Evolutionary conservation across 2,329 filamentous ascomycete species (phyloP).

Genomic region (Lasiodiplodia sp.): DNA sequence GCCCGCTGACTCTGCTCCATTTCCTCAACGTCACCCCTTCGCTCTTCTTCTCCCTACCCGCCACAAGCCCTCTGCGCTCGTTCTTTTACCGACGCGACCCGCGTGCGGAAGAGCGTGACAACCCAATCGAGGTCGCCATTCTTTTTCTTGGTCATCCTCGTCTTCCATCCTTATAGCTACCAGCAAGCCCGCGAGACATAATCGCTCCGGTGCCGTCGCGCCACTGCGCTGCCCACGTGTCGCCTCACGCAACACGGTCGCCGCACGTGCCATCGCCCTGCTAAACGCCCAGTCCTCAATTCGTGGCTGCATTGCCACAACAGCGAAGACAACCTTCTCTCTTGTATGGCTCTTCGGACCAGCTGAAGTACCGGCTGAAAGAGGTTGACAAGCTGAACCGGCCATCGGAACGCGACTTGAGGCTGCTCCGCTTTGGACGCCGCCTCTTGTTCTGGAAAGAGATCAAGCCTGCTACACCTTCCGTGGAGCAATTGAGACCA

Average conservation of each 20-base stretch:
- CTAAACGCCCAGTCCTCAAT: background rate
- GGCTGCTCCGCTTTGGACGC: conserved; percentile 4
- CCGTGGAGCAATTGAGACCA: no score
- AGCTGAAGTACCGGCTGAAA: background rate
- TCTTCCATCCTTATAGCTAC: conserved; percentile 15
- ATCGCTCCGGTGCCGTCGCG: background rate
- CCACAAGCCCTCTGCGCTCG: conserved; percentile 3
- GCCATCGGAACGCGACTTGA: background rate
- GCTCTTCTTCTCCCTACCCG: background rate
- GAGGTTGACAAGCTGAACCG: background rate
- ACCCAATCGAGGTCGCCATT: conserved; percentile 22
- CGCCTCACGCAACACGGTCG: background rate
- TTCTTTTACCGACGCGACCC: background rate
- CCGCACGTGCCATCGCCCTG: background rate
- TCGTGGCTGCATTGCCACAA: no score
- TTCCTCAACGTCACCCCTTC: background rate
- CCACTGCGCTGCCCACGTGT: background rate
- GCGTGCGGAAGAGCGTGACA: background rate
- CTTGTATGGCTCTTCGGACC: background rate
- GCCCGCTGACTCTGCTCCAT: background rate
- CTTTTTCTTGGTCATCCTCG: conserved; percentile 27
- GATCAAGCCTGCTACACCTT: background rate
- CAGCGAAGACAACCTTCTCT: background rate
- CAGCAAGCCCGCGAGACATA: background rate
- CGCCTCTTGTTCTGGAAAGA: conserved; percentile 22